These are phyloP conservation scores for Otatea glauca DNA, from an alignment of 176 grass and related monocot species.

Conservation along the genomic window DNA sequence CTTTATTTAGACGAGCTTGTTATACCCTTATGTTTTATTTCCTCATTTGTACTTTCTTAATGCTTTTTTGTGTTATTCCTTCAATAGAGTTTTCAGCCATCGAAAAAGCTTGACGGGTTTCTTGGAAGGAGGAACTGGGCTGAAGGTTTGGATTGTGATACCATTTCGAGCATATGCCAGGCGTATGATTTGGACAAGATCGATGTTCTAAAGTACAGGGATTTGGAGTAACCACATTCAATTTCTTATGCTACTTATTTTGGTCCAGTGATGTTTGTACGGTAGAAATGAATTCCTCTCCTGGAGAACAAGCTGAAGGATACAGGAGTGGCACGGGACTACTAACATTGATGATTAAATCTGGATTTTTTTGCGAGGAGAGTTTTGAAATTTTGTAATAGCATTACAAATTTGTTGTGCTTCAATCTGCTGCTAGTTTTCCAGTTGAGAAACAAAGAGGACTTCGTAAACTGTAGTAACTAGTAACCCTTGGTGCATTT, in stretches of 20 bases:
- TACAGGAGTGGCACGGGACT: slow-evolving; percentile 16
- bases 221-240: slow-evolving; percentile 53
- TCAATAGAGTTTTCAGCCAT: slow-evolving; percentile 65
- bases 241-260: background rate
- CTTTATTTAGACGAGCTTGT: slow-evolving; percentile 14
- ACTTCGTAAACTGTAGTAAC: background rate
- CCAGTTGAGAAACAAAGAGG: background rate
- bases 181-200: slow-evolving; percentile 72
- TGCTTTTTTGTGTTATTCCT: slow-evolving; percentile 18
- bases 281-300: slow-evolving; percentile 9
- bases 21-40: background rate
- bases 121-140: slow-evolving; percentile 53
- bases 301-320: slow-evolving; percentile 24
- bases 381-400: background rate
- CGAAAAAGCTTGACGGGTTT: slow-evolving; percentile 56
- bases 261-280: slow-evolving; percentile 22
- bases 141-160: slow-evolving; percentile 69
- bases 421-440: background rate
- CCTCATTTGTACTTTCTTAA: background rate
- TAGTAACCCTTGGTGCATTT: background rate
- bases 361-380: background rate
- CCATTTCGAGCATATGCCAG: slow-evolving; percentile 69
- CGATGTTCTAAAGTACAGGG: slow-evolving; percentile 78
- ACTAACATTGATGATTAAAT: slow-evolving; percentile 9
- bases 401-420: background rate